Evolutionary conservation across 805 yeast genomes (phyloP).

Genomic region (Candida alai): DNA sequence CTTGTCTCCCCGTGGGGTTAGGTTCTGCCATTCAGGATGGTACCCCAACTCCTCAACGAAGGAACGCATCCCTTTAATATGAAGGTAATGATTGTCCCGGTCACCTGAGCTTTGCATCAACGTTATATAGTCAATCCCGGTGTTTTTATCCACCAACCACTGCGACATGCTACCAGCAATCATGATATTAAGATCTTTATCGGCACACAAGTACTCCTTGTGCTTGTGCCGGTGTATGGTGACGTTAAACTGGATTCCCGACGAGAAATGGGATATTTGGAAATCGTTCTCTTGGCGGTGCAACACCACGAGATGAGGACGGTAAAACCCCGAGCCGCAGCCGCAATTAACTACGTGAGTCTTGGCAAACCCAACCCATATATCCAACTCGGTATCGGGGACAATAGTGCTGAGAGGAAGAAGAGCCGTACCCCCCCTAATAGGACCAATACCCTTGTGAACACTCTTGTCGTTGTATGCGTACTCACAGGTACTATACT

Average conservation of each 20-base stretch:
- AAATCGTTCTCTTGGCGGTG: slow-evolving; percentile 14
- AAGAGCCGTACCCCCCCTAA: slow-evolving; percentile 36
- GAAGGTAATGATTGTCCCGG: slow-evolving; percentile 27
- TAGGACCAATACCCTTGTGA: slow-evolving; percentile 23
- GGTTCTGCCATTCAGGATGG: no score
- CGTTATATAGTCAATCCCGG: slow-evolving; percentile 22
- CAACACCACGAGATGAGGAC: slow-evolving; percentile 36
- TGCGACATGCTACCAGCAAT: slow-evolving; percentile 32
- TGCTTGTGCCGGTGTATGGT: slow-evolving; percentile 28
- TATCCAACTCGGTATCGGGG: slow-evolving; percentile 22
- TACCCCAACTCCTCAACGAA: background rate
- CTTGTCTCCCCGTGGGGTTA: background rate
- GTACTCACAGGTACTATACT: slow-evolving; percentile 5
- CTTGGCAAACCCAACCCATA: slow-evolving; percentile 38
- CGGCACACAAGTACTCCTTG: slow-evolving; percentile 20
- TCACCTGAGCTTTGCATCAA: slow-evolving; percentile 35
- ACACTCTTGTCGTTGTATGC: slow-evolving; percentile 5
- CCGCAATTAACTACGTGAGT: slow-evolving; percentile 38
- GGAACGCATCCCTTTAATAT: slow-evolving; percentile 20
- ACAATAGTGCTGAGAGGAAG: slow-evolving; percentile 16
- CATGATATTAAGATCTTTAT: slow-evolving; percentile 24
- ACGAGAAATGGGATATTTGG: slow-evolving; percentile 28
- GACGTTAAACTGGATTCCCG: slow-evolving; percentile 28
- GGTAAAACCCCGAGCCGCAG: slow-evolving; percentile 34
- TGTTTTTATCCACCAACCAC: slow-evolving; percentile 16